Evolutionary conservation across 2,329 filamentous ascomycete species (phyloP), one percentile per base, ranked within the genome.

Genomic region (Aspergillus pseudonomiae): DNA sequence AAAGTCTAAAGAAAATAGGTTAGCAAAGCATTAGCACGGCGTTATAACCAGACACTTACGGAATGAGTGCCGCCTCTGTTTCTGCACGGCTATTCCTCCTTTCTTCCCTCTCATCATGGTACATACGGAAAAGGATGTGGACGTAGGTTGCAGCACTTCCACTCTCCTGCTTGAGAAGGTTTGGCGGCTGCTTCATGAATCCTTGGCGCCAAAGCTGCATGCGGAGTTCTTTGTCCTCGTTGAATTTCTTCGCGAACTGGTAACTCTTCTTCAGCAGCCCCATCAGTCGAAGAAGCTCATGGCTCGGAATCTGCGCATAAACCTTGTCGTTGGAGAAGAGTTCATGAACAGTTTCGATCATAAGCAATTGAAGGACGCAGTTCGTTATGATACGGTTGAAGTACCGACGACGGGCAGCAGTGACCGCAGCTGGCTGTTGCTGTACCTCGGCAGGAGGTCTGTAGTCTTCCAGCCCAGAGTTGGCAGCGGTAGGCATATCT

Each of bases 341-440:
- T 78, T 99, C 96, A 73, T 96, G 96, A 48, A 99, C 96, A 0
- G 96, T 99, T 78, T 99, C 96, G 71, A 99, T 99, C 93, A 99
- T 99, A 67, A 99, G 88, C 2, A 99, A 87, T 78, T 99, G 96
- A 10, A 99, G 84, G 4, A 99, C 96, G 76, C 95, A 99, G 69
- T 96, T 94, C 16, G 94, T 97, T 78, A 99, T 99, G 78, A 99
- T 99, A 70, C 94, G 92, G 81, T 99, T 99, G 85, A 99, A 99
- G 83, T 97, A 97, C 59, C 94, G 91, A 41, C 95, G 88, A 30
- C 95, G 91, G 0, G 95, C 93, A 2, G 93, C 93, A 1, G 95
- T 98, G 6, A 99, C 94, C 1, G 96, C 91, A 6, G 97, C 86
- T 0, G 94, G 93, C 64, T 96, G 93, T 77, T 95, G 92, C 76